A percentile compares a stretch with the other conserved stretches of the same genome.
These are phyloP conservation scores for Eimeria acervulina DNA, from an alignment of 169 alveolate genomes.

Conservation along the genomic window DNA sequence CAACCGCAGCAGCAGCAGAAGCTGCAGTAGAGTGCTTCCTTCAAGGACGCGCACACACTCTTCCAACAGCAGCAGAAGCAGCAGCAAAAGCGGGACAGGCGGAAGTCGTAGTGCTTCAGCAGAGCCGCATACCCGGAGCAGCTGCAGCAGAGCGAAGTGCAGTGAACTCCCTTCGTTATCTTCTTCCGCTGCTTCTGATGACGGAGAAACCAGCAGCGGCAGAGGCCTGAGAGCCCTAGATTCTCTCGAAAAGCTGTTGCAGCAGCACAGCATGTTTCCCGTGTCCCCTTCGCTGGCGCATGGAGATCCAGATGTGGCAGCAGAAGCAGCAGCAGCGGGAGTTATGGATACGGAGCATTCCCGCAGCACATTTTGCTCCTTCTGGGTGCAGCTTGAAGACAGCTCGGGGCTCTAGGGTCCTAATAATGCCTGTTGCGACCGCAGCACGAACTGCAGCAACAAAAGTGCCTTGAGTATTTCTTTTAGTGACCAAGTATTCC, in stretches of 20 bases:
- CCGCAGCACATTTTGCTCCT: constrained; percentile 40
- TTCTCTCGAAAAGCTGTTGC: constrained; percentile 26
- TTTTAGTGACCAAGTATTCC: background rate
- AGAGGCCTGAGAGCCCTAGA: constrained; percentile 21
- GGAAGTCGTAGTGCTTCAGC: constrained; percentile 52
- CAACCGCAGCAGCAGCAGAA: constrained; percentile 6
- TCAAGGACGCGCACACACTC: background rate
- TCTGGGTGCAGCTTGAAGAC: constrained; percentile 35
- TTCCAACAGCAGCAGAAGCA: constrained; percentile 17
- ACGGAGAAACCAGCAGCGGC: background rate
- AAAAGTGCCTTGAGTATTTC: background rate
- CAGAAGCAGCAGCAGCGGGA: constrained; percentile 4
- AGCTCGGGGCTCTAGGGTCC: background rate
- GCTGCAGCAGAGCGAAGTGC: background rate
- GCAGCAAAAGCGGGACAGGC: background rate
- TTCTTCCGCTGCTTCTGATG: background rate
- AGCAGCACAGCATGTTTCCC: constrained; percentile 39
- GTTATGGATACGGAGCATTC: background rate
- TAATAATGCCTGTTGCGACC: background rate
- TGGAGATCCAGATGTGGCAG: background rate
- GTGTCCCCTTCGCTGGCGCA: background rate
- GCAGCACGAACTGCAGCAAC: background rate
- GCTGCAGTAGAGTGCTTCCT: background rate
- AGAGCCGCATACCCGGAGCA: constrained; percentile 29
- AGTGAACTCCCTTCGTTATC: background rate